Conservation (phyloP, 129 eudicot species). For the Gnaphalium uliginosum region DNA sequence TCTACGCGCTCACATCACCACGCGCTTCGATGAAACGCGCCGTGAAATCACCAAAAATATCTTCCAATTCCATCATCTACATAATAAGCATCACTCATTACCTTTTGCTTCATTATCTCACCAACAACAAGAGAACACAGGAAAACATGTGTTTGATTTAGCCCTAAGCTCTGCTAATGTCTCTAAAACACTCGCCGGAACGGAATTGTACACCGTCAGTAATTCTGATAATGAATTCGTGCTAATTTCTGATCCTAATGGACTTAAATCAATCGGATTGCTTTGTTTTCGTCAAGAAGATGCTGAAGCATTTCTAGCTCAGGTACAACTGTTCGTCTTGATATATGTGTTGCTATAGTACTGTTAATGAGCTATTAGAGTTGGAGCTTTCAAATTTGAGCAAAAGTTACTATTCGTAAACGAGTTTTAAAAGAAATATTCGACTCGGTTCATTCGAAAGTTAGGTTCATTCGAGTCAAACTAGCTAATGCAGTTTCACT, state of each 20-base stretch:
- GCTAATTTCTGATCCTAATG: constrained; percentile 74
- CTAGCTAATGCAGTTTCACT: too few relatives aligned
- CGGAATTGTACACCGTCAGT: constrained; percentile 82
- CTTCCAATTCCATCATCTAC: constrained; percentile 21
- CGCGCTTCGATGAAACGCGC: constrained; percentile 54
- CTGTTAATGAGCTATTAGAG: too few relatives aligned
- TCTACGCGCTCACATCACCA: constrained; percentile 48
- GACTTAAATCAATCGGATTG: constrained; percentile 80
- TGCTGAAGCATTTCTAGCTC: constrained; percentile 88
- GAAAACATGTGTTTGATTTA: constrained; percentile 44
- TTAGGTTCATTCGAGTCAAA: too few relatives aligned
- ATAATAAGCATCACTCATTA: constrained; percentile 3
- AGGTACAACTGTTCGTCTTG: constrained; percentile 36
- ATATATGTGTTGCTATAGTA: not conserved
- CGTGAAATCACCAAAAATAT: constrained; percentile 37
- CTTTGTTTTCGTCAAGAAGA: constrained; percentile 90
- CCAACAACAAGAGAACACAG: constrained; percentile 28
- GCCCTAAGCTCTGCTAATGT: constrained; percentile 56
- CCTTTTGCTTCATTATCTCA: constrained; percentile 76
- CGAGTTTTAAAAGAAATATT: too few relatives aligned
- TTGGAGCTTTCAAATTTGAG: too few relatives aligned
- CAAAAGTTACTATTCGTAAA: too few relatives aligned
- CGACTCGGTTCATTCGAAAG: too few relatives aligned
- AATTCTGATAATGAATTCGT: constrained; percentile 87
- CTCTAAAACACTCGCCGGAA: constrained; percentile 77